These are phyloP conservation scores for Eutypa lata DNA, from an alignment of 2,329 filamentous ascomycete genomes.

Conservation along the genomic window DNA sequence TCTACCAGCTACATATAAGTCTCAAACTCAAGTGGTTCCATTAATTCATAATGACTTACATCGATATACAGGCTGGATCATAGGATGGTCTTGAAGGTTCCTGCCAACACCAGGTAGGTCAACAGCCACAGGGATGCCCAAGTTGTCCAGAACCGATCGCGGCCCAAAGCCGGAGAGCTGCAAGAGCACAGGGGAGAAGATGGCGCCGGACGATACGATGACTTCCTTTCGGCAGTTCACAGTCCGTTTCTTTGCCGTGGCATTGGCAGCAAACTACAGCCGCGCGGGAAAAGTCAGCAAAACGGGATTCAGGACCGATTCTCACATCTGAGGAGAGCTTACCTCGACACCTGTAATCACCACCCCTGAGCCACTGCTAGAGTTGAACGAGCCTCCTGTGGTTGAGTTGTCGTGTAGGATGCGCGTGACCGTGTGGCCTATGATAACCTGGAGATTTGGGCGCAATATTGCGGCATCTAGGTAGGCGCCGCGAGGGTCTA, in stretches of 20 bases:
- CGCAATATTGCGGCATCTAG: constrained; percentile 33
- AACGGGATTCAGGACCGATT: too few relatives aligned
- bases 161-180: constrained; percentile 34
- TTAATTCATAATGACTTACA: constrained; percentile 11
- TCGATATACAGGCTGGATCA: constrained; percentile 23
- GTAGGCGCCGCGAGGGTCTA: constrained; percentile 38
- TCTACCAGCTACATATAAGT: constrained; percentile 11
- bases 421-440: constrained; percentile 36
- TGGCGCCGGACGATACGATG: constrained; percentile 28
- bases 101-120: constrained; percentile 31
- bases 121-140: constrained; percentile 25
- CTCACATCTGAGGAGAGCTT: constrained; percentile 11
- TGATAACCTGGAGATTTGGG: constrained; percentile 36
- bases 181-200: constrained; percentile 27
- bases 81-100: constrained; percentile 30
- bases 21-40: background rate
- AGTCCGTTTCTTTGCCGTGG: constrained; percentile 12
- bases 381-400: constrained; percentile 8
- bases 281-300: constrained; percentile 1
- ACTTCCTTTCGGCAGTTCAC: constrained; percentile 27
- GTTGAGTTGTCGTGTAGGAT: constrained; percentile 23
- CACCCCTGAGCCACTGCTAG: constrained; percentile 7
- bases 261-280: constrained; percentile 25
- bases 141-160: constrained; percentile 19
- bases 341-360: constrained; percentile 36